Conservation (phyloP, 768 basidiomycete species). For the Mycena floridula region DNA sequence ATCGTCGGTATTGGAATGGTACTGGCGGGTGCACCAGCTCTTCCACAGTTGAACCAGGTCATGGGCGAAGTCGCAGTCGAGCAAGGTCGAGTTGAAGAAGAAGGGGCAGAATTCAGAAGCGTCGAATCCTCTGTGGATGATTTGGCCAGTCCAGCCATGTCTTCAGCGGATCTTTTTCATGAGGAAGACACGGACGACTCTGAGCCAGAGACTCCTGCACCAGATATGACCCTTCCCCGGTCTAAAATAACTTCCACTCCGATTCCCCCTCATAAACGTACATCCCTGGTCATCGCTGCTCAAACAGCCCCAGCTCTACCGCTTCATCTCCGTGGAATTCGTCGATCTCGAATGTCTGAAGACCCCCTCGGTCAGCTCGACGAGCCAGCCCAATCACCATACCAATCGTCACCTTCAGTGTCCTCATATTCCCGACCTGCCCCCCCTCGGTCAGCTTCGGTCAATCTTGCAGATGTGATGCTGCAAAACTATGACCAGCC, state of each 20-base stretch:
- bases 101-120: slow-evolving; percentile 42
- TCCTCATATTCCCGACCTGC: slow-evolving; percentile 41
- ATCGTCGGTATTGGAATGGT: slow-evolving; percentile 82
- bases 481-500: slow-evolving; percentile 62
- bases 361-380: slow-evolving; percentile 74
- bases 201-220: slow-evolving; percentile 3
- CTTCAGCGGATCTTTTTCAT: slow-evolving; percentile 1
- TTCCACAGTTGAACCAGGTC: slow-evolving; percentile 68
- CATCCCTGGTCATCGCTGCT: slow-evolving; percentile 53
- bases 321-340: slow-evolving; percentile 47
- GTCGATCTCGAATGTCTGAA: slow-evolving; percentile 54
- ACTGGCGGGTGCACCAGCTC: slow-evolving; percentile 67
- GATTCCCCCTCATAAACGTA: slow-evolving; percentile 18
- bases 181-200: slow-evolving; percentile 7
- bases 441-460: slow-evolving; percentile 36
- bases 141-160: slow-evolving; percentile 18
- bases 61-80: slow-evolving; percentile 84
- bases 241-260: slow-evolving; percentile 7
- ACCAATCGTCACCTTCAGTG: slow-evolving; percentile 70
- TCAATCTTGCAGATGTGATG: slow-evolving; percentile 46
- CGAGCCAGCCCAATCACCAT: slow-evolving; percentile 38
- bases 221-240: neutral
- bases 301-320: slow-evolving; percentile 74
- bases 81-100: slow-evolving; percentile 76
- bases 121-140: slow-evolving; percentile 43